These are phyloP conservation scores for Dendrocalamus latiflorus DNA, from an alignment of 202 grass and related monocot species.

Conservation along the genomic window DNA sequence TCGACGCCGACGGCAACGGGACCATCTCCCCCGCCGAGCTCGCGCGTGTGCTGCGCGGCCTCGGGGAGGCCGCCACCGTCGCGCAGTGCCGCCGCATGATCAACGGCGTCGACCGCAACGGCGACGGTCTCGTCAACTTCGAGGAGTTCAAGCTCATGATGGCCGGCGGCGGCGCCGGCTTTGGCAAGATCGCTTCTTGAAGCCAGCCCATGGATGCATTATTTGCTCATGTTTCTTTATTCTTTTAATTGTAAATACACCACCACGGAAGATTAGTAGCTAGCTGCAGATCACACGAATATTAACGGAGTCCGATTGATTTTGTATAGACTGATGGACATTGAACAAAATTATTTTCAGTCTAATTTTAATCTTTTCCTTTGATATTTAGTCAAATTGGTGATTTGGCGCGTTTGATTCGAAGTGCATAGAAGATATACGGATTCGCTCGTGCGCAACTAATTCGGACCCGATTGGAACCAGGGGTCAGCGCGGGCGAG, in stretches of 20 bases:
- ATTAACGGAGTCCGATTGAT: background rate
- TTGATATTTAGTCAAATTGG: background rate
- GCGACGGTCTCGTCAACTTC: constrained; percentile 65
- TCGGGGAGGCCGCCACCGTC: constrained; percentile 71
- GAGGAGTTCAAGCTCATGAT: constrained; percentile 98
- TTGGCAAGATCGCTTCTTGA: constrained; percentile 28
- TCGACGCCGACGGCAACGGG: constrained; percentile 71
- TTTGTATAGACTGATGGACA: background rate
- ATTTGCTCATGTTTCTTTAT: background rate
- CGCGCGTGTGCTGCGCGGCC: constrained; percentile 43
- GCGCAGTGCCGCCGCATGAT: constrained; percentile 89
- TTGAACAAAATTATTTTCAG: background rate
- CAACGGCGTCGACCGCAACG: constrained; percentile 75
- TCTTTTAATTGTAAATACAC: constrained; percentile 21
- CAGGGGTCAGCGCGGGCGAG: no score
- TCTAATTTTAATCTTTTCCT: background rate
- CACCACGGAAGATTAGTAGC: background rate
- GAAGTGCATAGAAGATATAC: background rate
- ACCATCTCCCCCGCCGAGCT: constrained; percentile 76
- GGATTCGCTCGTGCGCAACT: no score
- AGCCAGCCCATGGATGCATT: no score
- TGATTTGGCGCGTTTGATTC: background rate
- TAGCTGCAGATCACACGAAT: background rate
- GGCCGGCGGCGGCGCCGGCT: constrained; percentile 29
- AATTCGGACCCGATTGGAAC: no score